Evolutionary conservation across 805 yeast species (phyloP).

Genomic region (Hanseniaspora valbyensis): DNA sequence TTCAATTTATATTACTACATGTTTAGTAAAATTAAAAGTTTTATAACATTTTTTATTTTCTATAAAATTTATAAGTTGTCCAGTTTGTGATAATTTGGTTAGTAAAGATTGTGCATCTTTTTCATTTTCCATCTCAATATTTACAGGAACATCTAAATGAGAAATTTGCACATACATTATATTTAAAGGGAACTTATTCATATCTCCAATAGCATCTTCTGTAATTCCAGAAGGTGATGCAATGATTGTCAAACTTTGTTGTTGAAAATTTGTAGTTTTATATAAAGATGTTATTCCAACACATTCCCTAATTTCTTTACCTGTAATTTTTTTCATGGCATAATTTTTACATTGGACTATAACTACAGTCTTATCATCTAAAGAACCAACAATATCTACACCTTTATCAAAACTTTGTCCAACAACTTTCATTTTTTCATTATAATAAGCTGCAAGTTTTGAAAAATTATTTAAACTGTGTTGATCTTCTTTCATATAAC

Average conservation of each 20-base stretch:
- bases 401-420: constrained; percentile 31
- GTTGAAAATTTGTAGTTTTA: constrained; percentile 10
- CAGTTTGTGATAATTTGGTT: not conserved
- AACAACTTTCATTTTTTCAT: constrained; percentile 21
- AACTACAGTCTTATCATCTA: constrained; percentile 19
- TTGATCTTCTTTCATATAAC: not conserved
- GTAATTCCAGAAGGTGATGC: constrained; percentile 29
- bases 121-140: not conserved
- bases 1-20: not conserved
- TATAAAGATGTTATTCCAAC: constrained; percentile 23
- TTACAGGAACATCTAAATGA: not conserved
- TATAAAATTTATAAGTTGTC: not conserved
- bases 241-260: constrained; percentile 23
- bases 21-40: not conserved
- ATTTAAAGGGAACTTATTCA: constrained; percentile 25
- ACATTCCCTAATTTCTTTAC: constrained; percentile 27
- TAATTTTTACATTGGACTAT: constrained; percentile 29
- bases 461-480: not conserved
- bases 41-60: constrained; percentile 7
- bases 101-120: not conserved
- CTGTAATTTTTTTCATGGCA: constrained; percentile 23
- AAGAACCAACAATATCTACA: constrained; percentile 25
- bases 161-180: constrained; percentile 26
- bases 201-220: constrained; percentile 24
- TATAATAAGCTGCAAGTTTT: not conserved